Percentiles rank a stretch among this genome's conserved stretches.
These are phyloP conservation scores for Pythium plurisporium DNA, from an alignment of 352 stramenopile genomes.

Conservation along the genomic window DNA sequence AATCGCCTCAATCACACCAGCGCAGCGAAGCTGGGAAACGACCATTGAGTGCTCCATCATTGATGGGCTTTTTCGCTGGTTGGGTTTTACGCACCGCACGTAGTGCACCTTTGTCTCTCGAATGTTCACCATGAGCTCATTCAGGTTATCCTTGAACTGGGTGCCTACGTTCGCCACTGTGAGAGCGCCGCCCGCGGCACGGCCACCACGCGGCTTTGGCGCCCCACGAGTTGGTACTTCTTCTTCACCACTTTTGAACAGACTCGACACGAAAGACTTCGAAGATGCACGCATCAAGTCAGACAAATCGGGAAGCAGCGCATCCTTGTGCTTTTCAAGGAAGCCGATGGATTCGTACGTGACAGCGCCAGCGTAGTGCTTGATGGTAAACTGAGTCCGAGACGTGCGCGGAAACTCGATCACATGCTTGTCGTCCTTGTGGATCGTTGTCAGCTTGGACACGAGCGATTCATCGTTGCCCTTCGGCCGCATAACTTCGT, in stretches of 20 bases:
- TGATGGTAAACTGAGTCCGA: slow-evolving; percentile 88
- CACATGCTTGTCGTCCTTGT: slow-evolving; percentile 71
- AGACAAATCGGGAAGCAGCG: slow-evolving; percentile 91
- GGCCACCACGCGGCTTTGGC: slow-evolving; percentile 25
- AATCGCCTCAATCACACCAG: slow-evolving; percentile 98
- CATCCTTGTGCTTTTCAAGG: slow-evolving; percentile 94
- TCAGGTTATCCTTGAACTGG: slow-evolving; percentile 90
- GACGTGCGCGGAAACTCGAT: slow-evolving; percentile 79
- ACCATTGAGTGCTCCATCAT: slow-evolving; percentile 90
- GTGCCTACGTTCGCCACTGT: slow-evolving; percentile 63
- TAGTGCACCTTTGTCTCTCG: slow-evolving; percentile 96
- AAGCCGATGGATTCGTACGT: slow-evolving; percentile 92
- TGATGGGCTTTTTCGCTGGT: slow-evolving; percentile 90
- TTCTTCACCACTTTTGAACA: slow-evolving; percentile 70
- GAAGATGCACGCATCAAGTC: slow-evolving; percentile 68
- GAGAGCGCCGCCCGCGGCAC: slow-evolving; percentile 41
- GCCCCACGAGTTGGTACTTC: not conserved
- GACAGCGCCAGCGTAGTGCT: slow-evolving; percentile 93
- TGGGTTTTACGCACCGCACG: slow-evolving; percentile 99
- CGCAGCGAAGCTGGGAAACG: slow-evolving; percentile 95
- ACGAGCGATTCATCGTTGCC: slow-evolving; percentile 82
- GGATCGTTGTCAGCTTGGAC: slow-evolving; percentile 67
- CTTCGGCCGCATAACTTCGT: slow-evolving; percentile 85
- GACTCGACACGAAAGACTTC: slow-evolving; percentile 51
- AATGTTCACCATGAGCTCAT: slow-evolving; percentile 92